Percentiles rank a stretch among this genome's conserved stretches.
phyloP scores from a whole-genome alignment of 2,329 filamentous ascomycete genomes.

The Fusarium sp. region DNA sequence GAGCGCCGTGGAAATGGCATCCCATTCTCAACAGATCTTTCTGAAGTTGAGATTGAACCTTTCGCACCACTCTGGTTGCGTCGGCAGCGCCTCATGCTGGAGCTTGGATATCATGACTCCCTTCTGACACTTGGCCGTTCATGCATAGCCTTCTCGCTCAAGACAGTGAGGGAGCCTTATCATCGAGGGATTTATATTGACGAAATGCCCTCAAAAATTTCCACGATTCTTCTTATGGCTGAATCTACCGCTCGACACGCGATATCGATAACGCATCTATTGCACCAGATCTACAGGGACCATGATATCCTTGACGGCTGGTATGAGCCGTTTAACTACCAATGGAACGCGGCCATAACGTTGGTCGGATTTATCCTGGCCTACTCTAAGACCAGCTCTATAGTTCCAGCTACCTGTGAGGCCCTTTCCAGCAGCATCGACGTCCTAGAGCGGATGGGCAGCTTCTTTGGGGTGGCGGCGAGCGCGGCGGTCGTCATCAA shows the following conservation, averaged over 20 bases:
- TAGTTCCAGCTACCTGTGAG: background rate
- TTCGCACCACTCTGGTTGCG: constrained; percentile 7
- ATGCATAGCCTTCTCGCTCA: background rate
- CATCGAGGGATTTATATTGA: background rate
- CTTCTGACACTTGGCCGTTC: background rate
- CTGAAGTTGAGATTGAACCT: background rate
- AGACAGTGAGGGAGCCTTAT: background rate
- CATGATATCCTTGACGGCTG: constrained; percentile 45
- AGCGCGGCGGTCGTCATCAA: background rate
- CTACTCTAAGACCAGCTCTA: constrained; percentile 17
- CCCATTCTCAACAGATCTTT: background rate
- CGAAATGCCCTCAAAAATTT: no score
- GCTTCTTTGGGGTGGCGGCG: constrained; percentile 7
- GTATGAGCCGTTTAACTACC: constrained; percentile 35
- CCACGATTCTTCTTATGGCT: background rate
- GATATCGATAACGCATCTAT: background rate
- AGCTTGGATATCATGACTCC: constrained; percentile 38
- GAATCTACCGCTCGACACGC: background rate
- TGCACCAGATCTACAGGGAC: background rate
- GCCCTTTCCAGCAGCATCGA: background rate
- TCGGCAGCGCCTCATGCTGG: constrained; percentile 40
- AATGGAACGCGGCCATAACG: constrained; percentile 38
- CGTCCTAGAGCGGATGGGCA: background rate
- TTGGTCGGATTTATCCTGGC: constrained; percentile 45
- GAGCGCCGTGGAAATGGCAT: background rate